These are phyloP conservation scores for Colletotrichum tanaceti DNA, from an alignment of 2,329 filamentous ascomycete species.

Conservation along the genomic window DNA sequence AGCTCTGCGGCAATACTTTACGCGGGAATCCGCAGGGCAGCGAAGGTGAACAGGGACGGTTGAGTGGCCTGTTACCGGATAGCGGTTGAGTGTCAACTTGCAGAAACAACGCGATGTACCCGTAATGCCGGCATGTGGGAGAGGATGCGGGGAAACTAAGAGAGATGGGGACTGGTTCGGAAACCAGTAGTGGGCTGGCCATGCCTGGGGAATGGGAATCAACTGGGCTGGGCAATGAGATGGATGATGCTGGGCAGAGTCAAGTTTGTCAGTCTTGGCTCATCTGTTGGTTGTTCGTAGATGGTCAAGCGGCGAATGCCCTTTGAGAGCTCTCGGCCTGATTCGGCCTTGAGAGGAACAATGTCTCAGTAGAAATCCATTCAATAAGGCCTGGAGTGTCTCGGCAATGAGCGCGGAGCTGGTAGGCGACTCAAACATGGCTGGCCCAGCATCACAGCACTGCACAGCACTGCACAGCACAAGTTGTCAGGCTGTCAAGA, in stretches of 20 bases:
- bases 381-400: not conserved
- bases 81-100: not conserved
- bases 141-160: conserved; percentile 23
- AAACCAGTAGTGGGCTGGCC: not conserved
- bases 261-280: not conserved
- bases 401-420: not conserved
- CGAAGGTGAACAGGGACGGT: not conserved
- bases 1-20: conserved; percentile 28
- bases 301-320: not conserved
- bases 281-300: not conserved
- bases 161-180: conserved; percentile 2
- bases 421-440: not conserved
- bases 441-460: too few relatives aligned
- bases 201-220: conserved; percentile 2
- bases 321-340: not conserved
- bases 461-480: too few relatives aligned
- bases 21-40: conserved; percentile 29
- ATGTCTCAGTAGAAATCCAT: not conserved
- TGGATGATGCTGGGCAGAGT: conserved; percentile 10
- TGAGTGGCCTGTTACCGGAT: not conserved
- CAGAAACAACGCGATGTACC: conserved; percentile 2
- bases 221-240: conserved; percentile 26
- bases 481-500: too few relatives aligned
- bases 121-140: conserved; percentile 20
- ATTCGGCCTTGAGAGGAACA: too few relatives aligned